Evolutionary conservation across 345 rosid genomes (phyloP), one percentile per base, ranked within the genome.

Genomic region (Citropsis articulata): DNA sequence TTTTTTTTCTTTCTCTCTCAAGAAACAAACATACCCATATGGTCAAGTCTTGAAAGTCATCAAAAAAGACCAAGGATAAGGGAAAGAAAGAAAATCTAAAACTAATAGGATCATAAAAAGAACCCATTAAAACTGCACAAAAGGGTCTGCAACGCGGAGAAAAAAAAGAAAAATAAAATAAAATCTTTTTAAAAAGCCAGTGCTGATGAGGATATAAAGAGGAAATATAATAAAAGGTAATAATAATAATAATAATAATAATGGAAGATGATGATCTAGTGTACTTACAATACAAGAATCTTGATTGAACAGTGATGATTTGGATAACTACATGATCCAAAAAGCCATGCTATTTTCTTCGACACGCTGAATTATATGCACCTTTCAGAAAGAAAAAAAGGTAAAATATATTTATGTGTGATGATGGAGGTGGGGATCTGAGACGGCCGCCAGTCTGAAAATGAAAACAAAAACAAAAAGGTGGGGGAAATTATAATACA

Each of bases 231-330:
- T 30, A 40, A 22, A 38, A 50, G 18, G 64, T 19, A 45, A 45
- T 45, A 68, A 66, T 13, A 14, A 78, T 30, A 67, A 66, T 12
- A 6, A 62, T 31, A 33, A 33, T 33, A 36, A 36, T 36, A 36
- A 35, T 35, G 2, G 19, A 48, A 7, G n/a, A 1, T 1, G 5
- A 45, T 45, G 18, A 62, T 7, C 18, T 0, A 19, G 60, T 2
- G 71, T 65, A 75, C 85, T 82, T 75, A 75, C 85, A 67, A 38
- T 69, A 75, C 50, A 3, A 45, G 50, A 45, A 12, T 45, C 16
- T 64, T 64, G 77, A 63, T 75, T 75, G 76, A 59, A 18, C 66
- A 45, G 5, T 19, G 7, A 3, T 12, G 36, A 25, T 9, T 30
- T 6, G 53, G 59, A 57, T 57, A n/a, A n/a, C 59, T 57, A 57